These are phyloP conservation scores for Lipomyces sp. DNA, from an alignment of 805 yeast species.

Conservation along the genomic window DNA sequence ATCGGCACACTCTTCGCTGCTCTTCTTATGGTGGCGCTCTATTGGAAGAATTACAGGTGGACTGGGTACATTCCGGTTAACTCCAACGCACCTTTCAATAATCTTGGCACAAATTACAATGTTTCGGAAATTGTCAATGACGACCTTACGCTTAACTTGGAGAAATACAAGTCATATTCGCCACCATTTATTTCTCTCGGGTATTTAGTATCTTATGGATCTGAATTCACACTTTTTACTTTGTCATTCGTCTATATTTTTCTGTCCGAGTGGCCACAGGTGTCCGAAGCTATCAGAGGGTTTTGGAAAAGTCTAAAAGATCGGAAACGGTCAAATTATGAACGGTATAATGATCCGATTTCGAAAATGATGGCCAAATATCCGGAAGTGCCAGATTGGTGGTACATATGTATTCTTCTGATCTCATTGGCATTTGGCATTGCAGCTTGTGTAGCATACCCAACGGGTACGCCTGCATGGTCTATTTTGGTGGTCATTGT, in stretches of 20 bases:
- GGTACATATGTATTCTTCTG: constrained; percentile 57
- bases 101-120: constrained; percentile 56
- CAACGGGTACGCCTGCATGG: constrained; percentile 63
- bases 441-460: constrained; percentile 49
- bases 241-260: no score
- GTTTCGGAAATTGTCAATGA: constrained; percentile 56
- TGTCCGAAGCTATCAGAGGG: constrained; percentile 55
- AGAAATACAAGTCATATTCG: constrained; percentile 60
- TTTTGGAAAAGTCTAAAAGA: constrained; percentile 51
- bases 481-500: constrained; percentile 58
- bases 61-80: constrained; percentile 59
- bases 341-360: constrained; percentile 38
- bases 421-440: constrained; percentile 45
- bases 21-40: constrained; percentile 56
- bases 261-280: no score
- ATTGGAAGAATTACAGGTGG: constrained; percentile 61
- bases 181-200: constrained; percentile 63
- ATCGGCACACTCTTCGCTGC: constrained; percentile 53
- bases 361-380: constrained; percentile 61
- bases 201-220: no score
- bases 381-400: no score
- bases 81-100: constrained; percentile 55
- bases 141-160: constrained; percentile 51
- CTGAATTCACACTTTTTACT: no score
- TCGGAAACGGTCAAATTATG: constrained; percentile 37